phyloP scores from a whole-genome alignment of 352 stramenopile species.

The Phytophthora fragariae region DNA sequence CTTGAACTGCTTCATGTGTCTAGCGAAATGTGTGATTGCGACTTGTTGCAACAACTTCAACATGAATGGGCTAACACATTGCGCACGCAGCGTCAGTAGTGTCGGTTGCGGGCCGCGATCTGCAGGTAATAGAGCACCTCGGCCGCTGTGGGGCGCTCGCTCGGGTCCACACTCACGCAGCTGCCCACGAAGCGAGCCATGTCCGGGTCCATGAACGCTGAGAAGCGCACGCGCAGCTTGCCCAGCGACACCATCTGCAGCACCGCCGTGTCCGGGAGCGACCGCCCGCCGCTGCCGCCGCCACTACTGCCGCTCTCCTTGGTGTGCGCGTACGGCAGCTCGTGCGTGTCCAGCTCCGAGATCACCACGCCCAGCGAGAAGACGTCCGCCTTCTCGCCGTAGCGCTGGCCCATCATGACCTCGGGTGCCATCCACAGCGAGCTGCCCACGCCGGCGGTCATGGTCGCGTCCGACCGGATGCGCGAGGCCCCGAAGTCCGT shows the following conservation, averaged over 20 bases:
- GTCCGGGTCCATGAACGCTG: slow-evolving; percentile 20
- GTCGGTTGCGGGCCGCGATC: slow-evolving; percentile 5
- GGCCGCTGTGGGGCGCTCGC: slow-evolving; percentile 29
- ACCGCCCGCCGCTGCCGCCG: slow-evolving; percentile 7
- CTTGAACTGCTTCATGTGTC: no score
- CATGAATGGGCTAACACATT: no score
- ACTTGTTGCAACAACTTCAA: not conserved
- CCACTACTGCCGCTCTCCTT: slow-evolving; percentile 1
- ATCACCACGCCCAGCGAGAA: slow-evolving; percentile 47
- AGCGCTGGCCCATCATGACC: slow-evolving; percentile 42
- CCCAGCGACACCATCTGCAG: slow-evolving; percentile 43
- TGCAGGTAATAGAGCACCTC: slow-evolving; percentile 43
- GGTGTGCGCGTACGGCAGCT: slow-evolving; percentile 23
- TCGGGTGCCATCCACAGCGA: slow-evolving; percentile 44
- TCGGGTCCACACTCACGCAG: slow-evolving; percentile 37
- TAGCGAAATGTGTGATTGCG: no score
- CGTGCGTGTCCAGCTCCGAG: slow-evolving; percentile 39
- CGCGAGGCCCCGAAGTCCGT: slow-evolving; percentile 52
- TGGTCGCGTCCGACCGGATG: slow-evolving; percentile 22
- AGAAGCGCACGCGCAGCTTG: slow-evolving; percentile 31
- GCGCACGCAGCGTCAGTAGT: slow-evolving; percentile 8
- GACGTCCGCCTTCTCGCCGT: slow-evolving; percentile 48
- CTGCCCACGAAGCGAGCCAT: slow-evolving; percentile 17
- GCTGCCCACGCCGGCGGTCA: slow-evolving; percentile 25
- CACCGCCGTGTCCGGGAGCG: slow-evolving; percentile 29